Base-by-base conservation (phyloP, 345 rosid species). In the Capsella bursapastoris region DNA sequence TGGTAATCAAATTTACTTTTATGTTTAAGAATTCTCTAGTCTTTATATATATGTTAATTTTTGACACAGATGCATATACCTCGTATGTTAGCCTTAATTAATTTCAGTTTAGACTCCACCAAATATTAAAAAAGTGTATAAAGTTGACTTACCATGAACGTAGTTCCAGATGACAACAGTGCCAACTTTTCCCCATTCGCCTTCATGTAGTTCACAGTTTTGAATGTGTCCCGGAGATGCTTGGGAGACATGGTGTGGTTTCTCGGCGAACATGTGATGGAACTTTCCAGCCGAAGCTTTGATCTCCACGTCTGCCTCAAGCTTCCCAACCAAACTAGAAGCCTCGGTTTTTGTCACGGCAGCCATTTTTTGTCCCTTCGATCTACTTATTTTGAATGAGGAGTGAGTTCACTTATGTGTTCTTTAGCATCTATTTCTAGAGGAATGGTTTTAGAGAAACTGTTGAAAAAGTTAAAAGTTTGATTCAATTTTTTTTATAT, bases 231-330 rank as follows among this genome's bases (percentile, higher is more conserved):
- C 67, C 8, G 79, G 69, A 57, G 65, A 4, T 73, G 68, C 64
- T 27, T 43, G 57, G n/a, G 73, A 56, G 6, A 81, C 50, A 31
- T 83, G 78, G 56, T 81, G 81, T 44, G 83, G 84, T 44, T 68
- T 81, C 58, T 62, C 45, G 1, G 71, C 51, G 60, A 79, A 77
- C 40, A 83, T 60, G 4, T 81, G 71, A 45, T 81, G 83, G 10
- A 81, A 81, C 25, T 64, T 5, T 13, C 64, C 37, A 10, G 68
- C 51, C 11, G 51, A 27, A 41, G 57, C 43, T 49, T 65, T 65
- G 29, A 65, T 48, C 44, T 65, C 70, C 49, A 66, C 60, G 4
- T 51, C 60, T 12, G 49, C 35, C 71, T 66, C 60, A 15, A 65
- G 44, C 44, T 29, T 65, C 3, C 70, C 57, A 10, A 65, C 40